phyloP scores from a whole-genome alignment of 352 stramenopile genomes.

The Phytophthora aleatoria region DNA sequence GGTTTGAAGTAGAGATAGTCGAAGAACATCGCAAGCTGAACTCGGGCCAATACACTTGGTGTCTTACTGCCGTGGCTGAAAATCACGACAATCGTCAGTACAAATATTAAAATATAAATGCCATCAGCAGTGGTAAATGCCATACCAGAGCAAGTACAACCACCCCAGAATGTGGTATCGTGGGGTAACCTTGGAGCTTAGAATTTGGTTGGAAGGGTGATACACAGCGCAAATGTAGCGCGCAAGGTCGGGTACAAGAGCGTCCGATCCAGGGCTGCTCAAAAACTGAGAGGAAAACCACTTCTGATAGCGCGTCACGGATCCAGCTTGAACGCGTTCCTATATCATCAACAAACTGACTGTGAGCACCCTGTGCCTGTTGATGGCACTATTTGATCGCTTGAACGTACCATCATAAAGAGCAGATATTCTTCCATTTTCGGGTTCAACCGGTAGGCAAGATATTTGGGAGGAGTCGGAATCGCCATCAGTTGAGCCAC shows the following conservation, averaged over 20 bases:
- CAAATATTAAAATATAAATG: neutral
- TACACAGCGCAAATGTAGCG: conserved; percentile 87
- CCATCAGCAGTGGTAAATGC: neutral
- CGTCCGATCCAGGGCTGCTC: conserved; percentile 63
- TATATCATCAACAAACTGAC: conserved; percentile 18
- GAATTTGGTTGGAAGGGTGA: conserved; percentile 82
- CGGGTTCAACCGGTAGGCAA: conserved; percentile 79
- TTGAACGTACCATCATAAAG: conserved; percentile 80
- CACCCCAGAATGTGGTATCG: conserved; percentile 88
- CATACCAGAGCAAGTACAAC: conserved; percentile 85
- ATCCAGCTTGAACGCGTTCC: conserved; percentile 77
- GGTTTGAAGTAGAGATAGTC: conserved; percentile 88
- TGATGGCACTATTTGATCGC: neutral
- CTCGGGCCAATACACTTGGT: conserved; percentile 65
- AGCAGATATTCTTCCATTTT: conserved; percentile 89
- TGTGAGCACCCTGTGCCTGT: neutral
- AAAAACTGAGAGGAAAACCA: conserved; percentile 88
- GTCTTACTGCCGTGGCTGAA: conserved; percentile 66
- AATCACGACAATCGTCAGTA: conserved; percentile 10
- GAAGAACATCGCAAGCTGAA: conserved; percentile 89
- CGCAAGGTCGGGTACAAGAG: conserved; percentile 80
- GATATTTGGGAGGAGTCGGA: conserved; percentile 73
- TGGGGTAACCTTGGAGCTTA: conserved; percentile 83
- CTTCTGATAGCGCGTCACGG: conserved; percentile 84
- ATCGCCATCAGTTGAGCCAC: conserved; percentile 77